Conservation (phyloP, 805 yeast species). For the Blastobotrys attinorum region DNA sequence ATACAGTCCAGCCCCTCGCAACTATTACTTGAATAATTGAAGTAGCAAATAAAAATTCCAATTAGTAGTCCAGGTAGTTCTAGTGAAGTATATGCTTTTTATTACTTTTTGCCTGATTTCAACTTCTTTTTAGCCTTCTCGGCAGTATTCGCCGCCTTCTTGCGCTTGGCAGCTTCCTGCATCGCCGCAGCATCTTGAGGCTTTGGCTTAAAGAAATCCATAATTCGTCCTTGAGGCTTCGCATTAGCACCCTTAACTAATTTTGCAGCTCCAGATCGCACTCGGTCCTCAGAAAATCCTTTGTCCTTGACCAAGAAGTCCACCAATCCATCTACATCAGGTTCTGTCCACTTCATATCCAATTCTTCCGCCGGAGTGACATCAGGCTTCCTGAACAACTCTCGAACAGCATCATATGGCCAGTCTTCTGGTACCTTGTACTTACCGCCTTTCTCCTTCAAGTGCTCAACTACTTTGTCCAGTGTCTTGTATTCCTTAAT, state of each 20-base stretch:
- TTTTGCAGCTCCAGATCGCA: constrained; percentile 78
- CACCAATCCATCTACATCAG: constrained; percentile 76
- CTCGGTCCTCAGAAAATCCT: constrained; percentile 90
- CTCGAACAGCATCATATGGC: constrained; percentile 86
- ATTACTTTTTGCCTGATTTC: neutral
- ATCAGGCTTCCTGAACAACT: constrained; percentile 77
- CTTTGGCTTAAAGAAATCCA: constrained; percentile 76
- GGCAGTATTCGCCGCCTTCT: constrained; percentile 12
- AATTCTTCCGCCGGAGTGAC: constrained; percentile 54
- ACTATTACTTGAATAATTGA: too few relatives aligned
- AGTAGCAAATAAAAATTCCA: too few relatives aligned
- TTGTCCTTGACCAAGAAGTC: constrained; percentile 79
- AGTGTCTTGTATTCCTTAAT: constrained; percentile 78
- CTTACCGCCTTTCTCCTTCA: constrained; percentile 48
- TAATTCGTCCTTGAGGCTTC: constrained; percentile 86
- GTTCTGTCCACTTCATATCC: constrained; percentile 78
- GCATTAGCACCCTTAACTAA: constrained; percentile 74
- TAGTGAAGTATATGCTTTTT: too few relatives aligned
- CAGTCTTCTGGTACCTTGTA: constrained; percentile 87
- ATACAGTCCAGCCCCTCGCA: too few relatives aligned
- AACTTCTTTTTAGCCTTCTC: constrained; percentile 9
- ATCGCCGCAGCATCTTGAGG: constrained; percentile 39
- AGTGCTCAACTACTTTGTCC: constrained; percentile 65
- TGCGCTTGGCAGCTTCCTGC: constrained; percentile 14
- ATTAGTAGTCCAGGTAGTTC: too few relatives aligned